Evolutionary conservation across 164 flowering plant species (phyloP).

Genomic region (Tinospora cordifolia): DNA sequence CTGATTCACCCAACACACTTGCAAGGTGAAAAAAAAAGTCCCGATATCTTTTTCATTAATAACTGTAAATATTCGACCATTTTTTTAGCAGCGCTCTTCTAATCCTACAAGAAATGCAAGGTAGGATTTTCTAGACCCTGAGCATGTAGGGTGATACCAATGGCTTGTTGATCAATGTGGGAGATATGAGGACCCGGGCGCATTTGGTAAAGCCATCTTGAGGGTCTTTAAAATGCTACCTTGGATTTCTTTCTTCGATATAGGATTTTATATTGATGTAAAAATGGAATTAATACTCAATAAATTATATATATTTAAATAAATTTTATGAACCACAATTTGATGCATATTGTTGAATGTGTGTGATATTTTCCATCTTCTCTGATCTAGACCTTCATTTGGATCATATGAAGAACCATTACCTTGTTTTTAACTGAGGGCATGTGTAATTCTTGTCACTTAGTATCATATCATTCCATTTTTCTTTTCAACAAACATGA

Average conservation of each 20-base stretch:
- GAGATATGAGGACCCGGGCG: background rate
- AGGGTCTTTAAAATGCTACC: background rate
- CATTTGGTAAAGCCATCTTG: background rate
- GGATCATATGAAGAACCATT: background rate
- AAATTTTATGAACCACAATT: background rate
- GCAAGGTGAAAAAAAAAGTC: background rate
- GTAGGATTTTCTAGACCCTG: constrained; percentile 1
- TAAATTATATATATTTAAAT: constrained; percentile 4
- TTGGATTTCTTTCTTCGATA: background rate
- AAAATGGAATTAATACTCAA: background rate
- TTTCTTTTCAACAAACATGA: background rate
- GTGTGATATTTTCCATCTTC: background rate
- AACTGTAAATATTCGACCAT: constrained; percentile 21
- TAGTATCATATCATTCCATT: background rate
- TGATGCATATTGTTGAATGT: background rate
- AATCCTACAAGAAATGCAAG: constrained; percentile 2
- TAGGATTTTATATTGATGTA: background rate
- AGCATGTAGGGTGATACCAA: too few relatives aligned
- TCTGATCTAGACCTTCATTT: background rate
- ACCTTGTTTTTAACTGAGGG: background rate
- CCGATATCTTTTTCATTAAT: background rate
- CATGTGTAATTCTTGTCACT: constrained; percentile 1
- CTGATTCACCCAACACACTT: too few relatives aligned
- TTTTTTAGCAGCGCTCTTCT: constrained; percentile 12
- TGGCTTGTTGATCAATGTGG: background rate